Percentiles rank a stretch among this genome's conserved stretches.
Conservation (phyloP, 208 protist genomes). For the Trypanosoma cruzi region DNA sequence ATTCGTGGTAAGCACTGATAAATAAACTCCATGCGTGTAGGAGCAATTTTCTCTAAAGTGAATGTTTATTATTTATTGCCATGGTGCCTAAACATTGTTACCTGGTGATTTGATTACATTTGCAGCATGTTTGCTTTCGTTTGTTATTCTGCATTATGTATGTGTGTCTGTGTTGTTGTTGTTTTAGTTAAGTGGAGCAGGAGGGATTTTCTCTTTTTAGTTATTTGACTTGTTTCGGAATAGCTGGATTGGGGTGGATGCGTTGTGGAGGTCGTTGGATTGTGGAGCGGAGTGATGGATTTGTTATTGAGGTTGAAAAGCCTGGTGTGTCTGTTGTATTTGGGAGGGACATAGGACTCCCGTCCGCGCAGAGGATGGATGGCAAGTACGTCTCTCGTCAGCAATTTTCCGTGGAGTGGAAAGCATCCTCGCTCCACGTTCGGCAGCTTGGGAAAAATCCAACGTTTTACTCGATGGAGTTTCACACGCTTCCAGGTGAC, state of each 20-base stretch:
- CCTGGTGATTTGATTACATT: too few relatives aligned
- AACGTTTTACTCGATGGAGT: slow-evolving; percentile 47
- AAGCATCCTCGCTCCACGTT: slow-evolving; percentile 39
- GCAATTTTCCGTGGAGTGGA: slow-evolving; percentile 56
- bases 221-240: too few relatives aligned
- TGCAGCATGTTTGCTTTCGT: too few relatives aligned
- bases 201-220: too few relatives aligned
- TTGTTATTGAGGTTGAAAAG: slow-evolving; percentile 43
- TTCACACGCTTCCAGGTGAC: slow-evolving; percentile 25
- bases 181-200: too few relatives aligned
- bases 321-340: slow-evolving; percentile 38
- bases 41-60: too few relatives aligned
- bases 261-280: slow-evolving; percentile 41
- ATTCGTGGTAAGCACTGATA: background rate
- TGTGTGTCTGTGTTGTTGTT: too few relatives aligned
- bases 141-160: too few relatives aligned
- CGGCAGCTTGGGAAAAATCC: slow-evolving; percentile 66
- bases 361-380: slow-evolving; percentile 46
- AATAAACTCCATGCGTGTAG: too few relatives aligned
- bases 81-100: too few relatives aligned
- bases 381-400: slow-evolving; percentile 65
- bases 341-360: slow-evolving; percentile 48
- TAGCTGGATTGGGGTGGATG: background rate
- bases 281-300: slow-evolving; percentile 62
- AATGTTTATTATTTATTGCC: too few relatives aligned